Base-by-base conservation (phyloP, 805 yeast genomes). In the Candida orba region DNA sequence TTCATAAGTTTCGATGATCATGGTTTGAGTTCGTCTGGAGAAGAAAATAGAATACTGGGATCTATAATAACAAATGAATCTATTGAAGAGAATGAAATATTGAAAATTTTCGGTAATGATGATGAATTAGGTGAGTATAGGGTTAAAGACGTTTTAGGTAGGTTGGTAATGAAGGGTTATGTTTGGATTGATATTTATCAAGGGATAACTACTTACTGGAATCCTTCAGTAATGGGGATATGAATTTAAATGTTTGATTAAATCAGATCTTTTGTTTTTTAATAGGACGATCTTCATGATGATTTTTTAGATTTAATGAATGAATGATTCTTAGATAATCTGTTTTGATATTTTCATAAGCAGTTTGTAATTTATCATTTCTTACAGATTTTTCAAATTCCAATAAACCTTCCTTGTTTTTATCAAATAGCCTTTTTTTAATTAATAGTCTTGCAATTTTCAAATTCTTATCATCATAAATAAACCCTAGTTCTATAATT, bases 331-430 rank as follows among this genome's bases (percentile, higher is more conserved):
- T 65, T 42, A 63, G 59, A 59, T 89, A 91, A 52, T 87, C 96
- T 39, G 76, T 81, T 43, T 76, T 79, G 41, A 90, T 66, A 29
- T 80, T 65, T 48, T 73, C 73, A 52, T 79, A 87, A 0, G 96
- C 91, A 10, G 81, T 78, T 41, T 85, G 87, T 33, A 88, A 68
- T 53, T 85, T 85, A 53, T 82, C 87, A 48, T 72, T 72, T 48
- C 76, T 69, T n/a, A 79, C 78, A 1, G 76, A 68, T n/a, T 65
- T 69, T 36, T 82, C 88, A 58, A 88, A 64, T 5, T 78, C 84
- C 31, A 63, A 64, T 43, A 93, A 68, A 0, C 88, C 89, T 44
- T 90, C 97, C 53, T 71, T 76, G 64, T 93, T 93, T 58, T 87
- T 85, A 44, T 77, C 72, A 57, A 72, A 91, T 23, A 93, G 64